Conservation (phyloP, 75 land plant species). For the Isoetes taiwanensis region DNA sequence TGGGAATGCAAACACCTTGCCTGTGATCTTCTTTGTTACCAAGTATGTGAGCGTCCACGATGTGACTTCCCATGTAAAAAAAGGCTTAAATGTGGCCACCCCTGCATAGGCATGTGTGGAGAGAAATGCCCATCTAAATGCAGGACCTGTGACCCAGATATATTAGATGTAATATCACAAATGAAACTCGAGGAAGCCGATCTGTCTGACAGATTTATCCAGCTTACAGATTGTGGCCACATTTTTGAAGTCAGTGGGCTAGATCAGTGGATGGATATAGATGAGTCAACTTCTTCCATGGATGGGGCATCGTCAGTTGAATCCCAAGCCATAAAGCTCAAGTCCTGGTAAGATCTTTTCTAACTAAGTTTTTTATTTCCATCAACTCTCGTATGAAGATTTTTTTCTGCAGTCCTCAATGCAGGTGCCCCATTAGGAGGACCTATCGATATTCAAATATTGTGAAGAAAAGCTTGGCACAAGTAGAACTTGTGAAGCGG, state of each 20-base stretch:
- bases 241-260: not conserved
- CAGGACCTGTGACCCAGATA: conserved; percentile 8
- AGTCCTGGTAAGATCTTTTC: not conserved
- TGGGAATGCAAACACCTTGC: conserved; percentile 11
- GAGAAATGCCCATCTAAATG: conserved; percentile 12
- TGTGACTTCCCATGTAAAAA: conserved; percentile 8
- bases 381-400: too few species aligned
- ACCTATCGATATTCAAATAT: conserved; percentile 13
- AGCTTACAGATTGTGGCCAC: conserved; percentile 10
- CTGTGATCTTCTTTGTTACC: conserved; percentile 4
- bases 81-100: conserved; percentile 10
- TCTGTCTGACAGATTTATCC: not conserved
- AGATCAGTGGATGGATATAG: conserved; percentile 5
- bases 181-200: not conserved
- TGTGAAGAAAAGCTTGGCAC: conserved; percentile 10
- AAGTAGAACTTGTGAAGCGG: conserved; percentile 22
- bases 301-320: not conserved
- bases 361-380: too few species aligned
- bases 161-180: not conserved
- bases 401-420: conserved; percentile 13
- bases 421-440: conserved; percentile 9
- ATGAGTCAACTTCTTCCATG: not conserved
- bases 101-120: conserved; percentile 13
- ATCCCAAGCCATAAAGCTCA: not conserved
- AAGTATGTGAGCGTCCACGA: conserved; percentile 10